phyloP scores from a whole-genome alignment of 441 rosid genomes.

The Erodium trifolium region DNA sequence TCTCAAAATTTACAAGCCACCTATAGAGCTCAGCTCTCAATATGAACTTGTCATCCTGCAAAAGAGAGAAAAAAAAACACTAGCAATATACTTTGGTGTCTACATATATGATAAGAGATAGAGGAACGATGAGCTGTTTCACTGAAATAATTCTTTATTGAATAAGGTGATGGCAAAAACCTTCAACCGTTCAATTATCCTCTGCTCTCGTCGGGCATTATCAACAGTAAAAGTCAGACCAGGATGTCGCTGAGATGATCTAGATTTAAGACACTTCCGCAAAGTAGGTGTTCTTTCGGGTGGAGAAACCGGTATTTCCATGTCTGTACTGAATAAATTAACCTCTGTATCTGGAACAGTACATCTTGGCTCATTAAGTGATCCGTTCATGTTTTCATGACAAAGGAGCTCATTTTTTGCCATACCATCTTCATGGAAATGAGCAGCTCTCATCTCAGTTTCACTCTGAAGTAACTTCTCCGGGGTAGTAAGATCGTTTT shows the following conservation, averaged over 20 bases:
- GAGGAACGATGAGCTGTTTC: conserved; percentile 15
- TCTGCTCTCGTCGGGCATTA: conserved; percentile 73
- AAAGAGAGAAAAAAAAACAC: conserved; percentile 25
- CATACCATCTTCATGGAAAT: conserved; percentile 29
- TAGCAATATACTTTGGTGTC: neutral
- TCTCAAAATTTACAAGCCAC: conserved; percentile 83
- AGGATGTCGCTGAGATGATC: conserved; percentile 31
- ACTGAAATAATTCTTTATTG: conserved; percentile 12
- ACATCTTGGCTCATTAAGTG: conserved; percentile 29
- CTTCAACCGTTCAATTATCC: conserved; percentile 71
- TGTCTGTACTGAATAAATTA: conserved; percentile 22
- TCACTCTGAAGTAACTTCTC: conserved; percentile 27
- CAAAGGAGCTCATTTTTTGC: conserved; percentile 25
- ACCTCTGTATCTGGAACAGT: conserved; percentile 28
- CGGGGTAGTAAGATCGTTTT: conserved; percentile 32
- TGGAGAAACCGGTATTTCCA: conserved; percentile 31
- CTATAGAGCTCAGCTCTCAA: conserved; percentile 70
- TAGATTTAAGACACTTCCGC: conserved; percentile 30
- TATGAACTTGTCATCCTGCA: conserved; percentile 75
- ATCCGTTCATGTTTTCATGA: conserved; percentile 32
- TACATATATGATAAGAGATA: conserved; percentile 3
- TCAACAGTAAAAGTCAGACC: conserved; percentile 46
- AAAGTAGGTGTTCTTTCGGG: conserved; percentile 27
- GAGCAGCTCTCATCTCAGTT: conserved; percentile 31
- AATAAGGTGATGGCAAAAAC: conserved; percentile 31